Evolutionary conservation across 2,329 filamentous ascomycete genomes (phyloP).

Genomic region (Emmonsiellopsis sp.): DNA sequence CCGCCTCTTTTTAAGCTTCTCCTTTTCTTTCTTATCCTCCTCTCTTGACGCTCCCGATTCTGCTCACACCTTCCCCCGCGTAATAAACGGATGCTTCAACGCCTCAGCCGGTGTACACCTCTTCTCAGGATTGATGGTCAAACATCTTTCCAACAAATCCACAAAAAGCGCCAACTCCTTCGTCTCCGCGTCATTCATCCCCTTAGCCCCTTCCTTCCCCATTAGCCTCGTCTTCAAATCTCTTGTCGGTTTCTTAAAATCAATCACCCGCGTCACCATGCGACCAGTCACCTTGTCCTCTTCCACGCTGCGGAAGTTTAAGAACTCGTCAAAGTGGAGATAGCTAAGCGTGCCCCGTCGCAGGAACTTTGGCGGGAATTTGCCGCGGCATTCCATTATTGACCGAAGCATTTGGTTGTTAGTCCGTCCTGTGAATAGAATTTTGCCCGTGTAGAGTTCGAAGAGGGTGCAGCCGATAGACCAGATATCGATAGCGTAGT

Average conservation of each 20-base stretch:
- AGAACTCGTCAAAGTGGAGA: slow-evolving; percentile 73
- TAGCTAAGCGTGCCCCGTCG: slow-evolving; percentile 68
- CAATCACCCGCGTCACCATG: slow-evolving; percentile 42
- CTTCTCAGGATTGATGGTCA: slow-evolving; percentile 86
- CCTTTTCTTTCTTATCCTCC: neutral
- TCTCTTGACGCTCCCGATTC: neutral
- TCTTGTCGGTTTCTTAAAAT: slow-evolving; percentile 59
- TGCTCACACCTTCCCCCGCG: slow-evolving; percentile 1
- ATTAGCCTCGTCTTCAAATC: slow-evolving; percentile 74
- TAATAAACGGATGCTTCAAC: slow-evolving; percentile 78
- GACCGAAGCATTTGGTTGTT: slow-evolving; percentile 98
- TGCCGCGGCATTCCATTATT: slow-evolving; percentile 93
- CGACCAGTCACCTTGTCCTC: slow-evolving; percentile 80
- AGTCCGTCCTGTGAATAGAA: slow-evolving; percentile 85
- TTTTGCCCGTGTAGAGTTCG: slow-evolving; percentile 95
- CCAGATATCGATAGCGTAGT: slow-evolving; percentile 94
- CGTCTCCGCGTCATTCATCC: slow-evolving; percentile 62
- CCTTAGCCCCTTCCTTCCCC: slow-evolving; percentile 54
- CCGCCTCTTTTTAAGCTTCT: too few species aligned
- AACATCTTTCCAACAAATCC: slow-evolving; percentile 78
- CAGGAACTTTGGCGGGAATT: slow-evolving; percentile 80
- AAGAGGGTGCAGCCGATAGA: slow-evolving; percentile 95
- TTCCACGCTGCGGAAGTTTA: slow-evolving; percentile 77
- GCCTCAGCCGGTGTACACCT: slow-evolving; percentile 79
- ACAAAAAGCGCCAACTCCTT: slow-evolving; percentile 75